Percentiles rank a stretch among this genome's conserved stretches.
Conservation (phyloP, 2,329 filamentous ascomycete genomes). For the Penicillium sp. region DNA sequence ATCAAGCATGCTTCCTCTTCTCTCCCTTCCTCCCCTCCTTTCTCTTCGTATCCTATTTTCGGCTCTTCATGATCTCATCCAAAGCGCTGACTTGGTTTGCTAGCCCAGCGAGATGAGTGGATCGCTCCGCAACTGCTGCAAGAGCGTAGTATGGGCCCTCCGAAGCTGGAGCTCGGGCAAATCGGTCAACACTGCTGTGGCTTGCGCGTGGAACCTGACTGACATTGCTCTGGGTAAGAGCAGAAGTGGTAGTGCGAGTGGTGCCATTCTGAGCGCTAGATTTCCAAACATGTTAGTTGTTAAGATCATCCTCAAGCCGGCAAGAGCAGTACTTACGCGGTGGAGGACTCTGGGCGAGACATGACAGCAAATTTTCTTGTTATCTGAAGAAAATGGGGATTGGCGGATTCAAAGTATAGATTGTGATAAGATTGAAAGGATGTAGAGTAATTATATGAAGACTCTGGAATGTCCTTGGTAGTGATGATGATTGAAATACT, state of each 20-base stretch:
- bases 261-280: conserved; percentile 6
- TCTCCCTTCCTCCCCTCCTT: background rate
- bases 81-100: conserved; percentile 31
- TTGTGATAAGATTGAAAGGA: background rate
- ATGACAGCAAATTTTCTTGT: conserved; percentile 6
- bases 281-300: conserved; percentile 5
- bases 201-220: conserved; percentile 27
- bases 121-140: conserved; percentile 32
- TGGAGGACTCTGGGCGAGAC: conserved; percentile 16
- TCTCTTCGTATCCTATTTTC: conserved; percentile 3
- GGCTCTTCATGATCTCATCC: conserved; percentile 28
- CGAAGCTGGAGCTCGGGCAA: conserved; percentile 25
- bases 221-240: conserved; percentile 29
- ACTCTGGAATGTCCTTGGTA: background rate
- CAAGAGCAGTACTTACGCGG: background rate
- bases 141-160: conserved; percentile 36
- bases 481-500: background rate
- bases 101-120: conserved; percentile 30
- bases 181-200: conserved; percentile 27
- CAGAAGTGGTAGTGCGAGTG: background rate
- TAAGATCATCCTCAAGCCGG: background rate
- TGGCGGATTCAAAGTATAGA: background rate
- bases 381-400: conserved; percentile 1
- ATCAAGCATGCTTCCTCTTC: background rate
- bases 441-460: background rate